These are phyloP conservation scores for Tolypocladium sp. DNA, from an alignment of 2,329 filamentous ascomycete species.

Conservation along the genomic window DNA sequence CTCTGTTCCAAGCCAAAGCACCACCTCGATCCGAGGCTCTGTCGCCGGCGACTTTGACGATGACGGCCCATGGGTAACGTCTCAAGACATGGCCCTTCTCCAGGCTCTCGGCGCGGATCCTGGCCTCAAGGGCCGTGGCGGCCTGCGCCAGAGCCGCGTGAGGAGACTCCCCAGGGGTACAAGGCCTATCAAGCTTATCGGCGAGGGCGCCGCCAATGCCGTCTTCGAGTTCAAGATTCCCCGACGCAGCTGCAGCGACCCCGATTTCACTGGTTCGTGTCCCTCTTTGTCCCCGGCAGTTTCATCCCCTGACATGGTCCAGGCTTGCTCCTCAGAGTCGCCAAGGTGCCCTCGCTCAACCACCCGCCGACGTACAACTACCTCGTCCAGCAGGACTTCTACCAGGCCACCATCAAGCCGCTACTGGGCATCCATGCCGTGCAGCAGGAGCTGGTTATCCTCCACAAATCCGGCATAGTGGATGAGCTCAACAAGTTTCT, in stretches of 20 bases:
- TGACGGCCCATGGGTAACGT: constrained; percentile 12
- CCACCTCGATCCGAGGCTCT: constrained; percentile 1
- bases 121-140: constrained; percentile 1
- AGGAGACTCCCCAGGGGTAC: constrained; percentile 24
- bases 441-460: constrained; percentile 26
- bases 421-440: constrained; percentile 24
- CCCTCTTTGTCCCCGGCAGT: constrained; percentile 1
- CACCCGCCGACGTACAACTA: constrained; percentile 25
- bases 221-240: constrained; percentile 53
- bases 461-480: constrained; percentile 25
- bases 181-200: constrained; percentile 32
- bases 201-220: constrained; percentile 69
- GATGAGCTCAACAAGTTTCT: constrained; percentile 45
- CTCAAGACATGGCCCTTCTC: constrained; percentile 13
- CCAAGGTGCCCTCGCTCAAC: constrained; percentile 23
- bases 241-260: constrained; percentile 17
- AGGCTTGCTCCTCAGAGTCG: constrained; percentile 28
- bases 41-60: constrained; percentile 4
- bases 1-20: constrained; percentile 4
- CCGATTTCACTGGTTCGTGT: constrained; percentile 25
- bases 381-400: constrained; percentile 26
- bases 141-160: constrained; percentile 8
- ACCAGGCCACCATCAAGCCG: constrained; percentile 22
- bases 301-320: background rate
- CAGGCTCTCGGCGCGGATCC: constrained; percentile 7